Base-by-base conservation (phyloP, 768 basidiomycete genomes). In the Jaapia argillacea region DNA sequence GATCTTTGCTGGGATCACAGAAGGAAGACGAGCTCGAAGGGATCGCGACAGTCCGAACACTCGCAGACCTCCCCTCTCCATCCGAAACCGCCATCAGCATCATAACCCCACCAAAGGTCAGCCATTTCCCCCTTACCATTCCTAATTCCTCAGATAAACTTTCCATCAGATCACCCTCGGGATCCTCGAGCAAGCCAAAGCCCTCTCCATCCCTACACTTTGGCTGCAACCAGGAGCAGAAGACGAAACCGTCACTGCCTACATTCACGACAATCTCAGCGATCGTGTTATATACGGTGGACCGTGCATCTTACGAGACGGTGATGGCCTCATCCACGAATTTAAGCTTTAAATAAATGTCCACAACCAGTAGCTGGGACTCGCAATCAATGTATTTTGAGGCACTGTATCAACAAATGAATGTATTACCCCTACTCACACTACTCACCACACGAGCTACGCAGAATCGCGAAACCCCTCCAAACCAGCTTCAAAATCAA, bases 181-280 rank as follows among this genome's bases (percentile, higher is more conserved):
- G 20, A 50, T 88, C 43, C 61, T 90, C 52, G 65, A 81, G 56
- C 69, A 78, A 45, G 83, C 81, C 5, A 79, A 80, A 58, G 69
- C 70, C n/a, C 72, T 77, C n/a, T 60, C 61, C n/a, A 60, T 87
- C n/a, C 82, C 80, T 4, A 71, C 79, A 3, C 68, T 91, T 36
- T 94, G 91, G 91, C 72, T 93, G 24, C 91, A 94, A 58, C 91
- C 91, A 5, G 89, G 89, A 18, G 86, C 89, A 5, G 79, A 83
- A 50, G 81, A 88, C 52, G 70, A 66, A 13, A 61, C 62, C 2
- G 86, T 91, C 38, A 60, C 68, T 13, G 54, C 67, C 13, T 92
- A 74, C 52, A 78, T 92, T 57, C 70, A 74, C 31, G 72, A 78
- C 45, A 78, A 81, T 41, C 60, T 90, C 50, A 62, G 67, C 25